phyloP scores from a whole-genome alignment of 768 basidiomycete species.

The Trametes meyenii region DNA sequence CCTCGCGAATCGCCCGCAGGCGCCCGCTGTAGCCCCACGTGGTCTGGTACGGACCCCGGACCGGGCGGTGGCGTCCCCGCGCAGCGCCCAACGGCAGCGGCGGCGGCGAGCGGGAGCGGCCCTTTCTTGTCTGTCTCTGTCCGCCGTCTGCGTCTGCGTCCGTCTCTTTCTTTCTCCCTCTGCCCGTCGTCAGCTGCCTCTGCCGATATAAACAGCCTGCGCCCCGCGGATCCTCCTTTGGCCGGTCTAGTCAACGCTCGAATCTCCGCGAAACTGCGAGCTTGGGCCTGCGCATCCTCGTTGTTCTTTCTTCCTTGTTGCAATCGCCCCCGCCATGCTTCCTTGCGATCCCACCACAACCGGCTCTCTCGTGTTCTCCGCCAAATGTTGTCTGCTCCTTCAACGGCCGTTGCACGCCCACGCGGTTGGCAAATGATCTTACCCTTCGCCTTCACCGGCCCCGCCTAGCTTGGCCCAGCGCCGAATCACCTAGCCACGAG shows the following conservation, averaged over 20 bases:
- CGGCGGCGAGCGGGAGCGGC: not conserved
- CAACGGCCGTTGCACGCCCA: not conserved
- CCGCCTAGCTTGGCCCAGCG: not conserved
- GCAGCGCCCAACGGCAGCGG: no score
- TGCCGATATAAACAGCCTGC: not conserved
- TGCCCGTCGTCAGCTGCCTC: not conserved
- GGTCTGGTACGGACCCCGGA: no score
- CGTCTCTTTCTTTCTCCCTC: not conserved
- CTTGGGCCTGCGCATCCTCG: not conserved
- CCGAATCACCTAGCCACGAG: slow-evolving; percentile 9
- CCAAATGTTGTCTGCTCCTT: not conserved
- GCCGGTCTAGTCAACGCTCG: no score
- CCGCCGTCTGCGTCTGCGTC: not conserved
- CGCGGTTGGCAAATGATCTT: not conserved
- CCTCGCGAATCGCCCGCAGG: no score
- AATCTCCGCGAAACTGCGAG: no score
- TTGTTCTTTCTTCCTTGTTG: not conserved
- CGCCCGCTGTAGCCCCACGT: no score
- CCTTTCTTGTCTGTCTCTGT: slow-evolving; percentile 1
- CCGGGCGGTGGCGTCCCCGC: not conserved
- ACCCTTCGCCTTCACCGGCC: not conserved
- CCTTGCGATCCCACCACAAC: not conserved
- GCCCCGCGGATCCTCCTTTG: no score
- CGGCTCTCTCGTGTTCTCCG: not conserved
- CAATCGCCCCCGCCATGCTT: not conserved